Conservation (phyloP, 2,329 filamentous ascomycete species). For the Rhinocladiella similis region DNA sequence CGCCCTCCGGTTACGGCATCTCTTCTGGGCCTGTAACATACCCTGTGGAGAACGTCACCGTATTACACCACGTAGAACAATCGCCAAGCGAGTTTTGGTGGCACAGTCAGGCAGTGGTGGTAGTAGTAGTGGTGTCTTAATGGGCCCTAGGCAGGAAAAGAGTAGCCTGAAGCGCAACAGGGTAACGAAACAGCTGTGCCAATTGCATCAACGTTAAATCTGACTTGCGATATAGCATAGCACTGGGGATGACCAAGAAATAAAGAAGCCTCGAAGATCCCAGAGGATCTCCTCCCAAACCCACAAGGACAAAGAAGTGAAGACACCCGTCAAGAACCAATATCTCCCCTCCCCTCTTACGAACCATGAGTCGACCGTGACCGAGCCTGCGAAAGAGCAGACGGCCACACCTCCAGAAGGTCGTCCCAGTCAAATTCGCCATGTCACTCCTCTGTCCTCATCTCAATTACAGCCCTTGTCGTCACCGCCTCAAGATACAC, state of each 20-base stretch:
- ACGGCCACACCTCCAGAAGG: conserved; percentile 70
- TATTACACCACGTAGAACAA: background rate
- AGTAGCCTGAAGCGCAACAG: conserved; percentile 81
- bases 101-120: background rate
- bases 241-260: conserved; percentile 63
- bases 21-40: background rate
- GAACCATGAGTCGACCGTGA: conserved; percentile 63
- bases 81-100: background rate
- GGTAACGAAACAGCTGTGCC: conserved; percentile 53
- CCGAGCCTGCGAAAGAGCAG: conserved; percentile 62
- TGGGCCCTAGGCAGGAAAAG: conserved; percentile 63
- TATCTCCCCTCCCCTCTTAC: conserved; percentile 83
- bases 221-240: conserved; percentile 57
- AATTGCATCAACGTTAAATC: conserved; percentile 26
- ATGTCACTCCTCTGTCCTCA: conserved; percentile 47
- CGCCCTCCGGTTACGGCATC: background rate
- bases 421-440: conserved; percentile 54
- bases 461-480: conserved; percentile 51
- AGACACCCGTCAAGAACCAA: conserved; percentile 61
- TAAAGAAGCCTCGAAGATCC: conserved; percentile 83
- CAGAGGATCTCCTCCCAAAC: conserved; percentile 66
- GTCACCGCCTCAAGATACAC: conserved; percentile 73
- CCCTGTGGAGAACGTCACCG: background rate
- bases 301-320: conserved; percentile 33
- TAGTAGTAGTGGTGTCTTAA: conserved; percentile 17